Conservation (phyloP, 2,329 filamentous ascomycete species). For the Fusarium sp. region DNA sequence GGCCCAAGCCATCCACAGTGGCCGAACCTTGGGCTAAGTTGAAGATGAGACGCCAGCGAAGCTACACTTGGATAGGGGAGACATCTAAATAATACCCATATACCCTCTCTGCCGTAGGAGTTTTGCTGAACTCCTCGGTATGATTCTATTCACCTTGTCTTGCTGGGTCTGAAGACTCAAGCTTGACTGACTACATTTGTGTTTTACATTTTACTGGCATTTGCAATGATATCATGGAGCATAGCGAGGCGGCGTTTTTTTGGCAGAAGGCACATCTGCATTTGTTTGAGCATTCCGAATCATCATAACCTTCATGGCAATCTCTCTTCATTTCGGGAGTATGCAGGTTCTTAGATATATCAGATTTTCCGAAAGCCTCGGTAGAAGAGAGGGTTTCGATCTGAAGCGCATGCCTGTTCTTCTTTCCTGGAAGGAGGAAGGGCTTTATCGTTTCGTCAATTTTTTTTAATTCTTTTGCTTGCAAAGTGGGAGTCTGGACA, state of each 20-base stretch:
- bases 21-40: constrained; percentile 63
- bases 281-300: constrained; percentile 43
- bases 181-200: constrained; percentile 31
- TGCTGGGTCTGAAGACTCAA: constrained; percentile 32
- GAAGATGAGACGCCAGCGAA: constrained; percentile 31
- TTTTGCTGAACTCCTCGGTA: constrained; percentile 28
- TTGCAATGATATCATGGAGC: constrained; percentile 52
- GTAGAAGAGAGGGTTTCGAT: constrained; percentile 28
- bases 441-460: background rate
- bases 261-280: constrained; percentile 45
- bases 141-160: constrained; percentile 41
- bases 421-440: constrained; percentile 16
- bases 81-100: constrained; percentile 52
- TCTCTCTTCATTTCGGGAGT: constrained; percentile 32
- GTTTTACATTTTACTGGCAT: constrained; percentile 44
- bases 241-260: constrained; percentile 58
- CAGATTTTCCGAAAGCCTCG: constrained; percentile 24
- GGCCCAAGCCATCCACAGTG: constrained; percentile 66
- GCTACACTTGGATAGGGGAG: constrained; percentile 38
- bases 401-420: constrained; percentile 17
- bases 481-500: constrained; percentile 32
- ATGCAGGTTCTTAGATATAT: constrained; percentile 30
- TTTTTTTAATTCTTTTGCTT: constrained; percentile 25
- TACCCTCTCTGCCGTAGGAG: constrained; percentile 42
- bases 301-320: constrained; percentile 32